Evolutionary conservation across 768 basidiomycete genomes (phyloP).

Genomic region (Agrocybe praecox): DNA sequence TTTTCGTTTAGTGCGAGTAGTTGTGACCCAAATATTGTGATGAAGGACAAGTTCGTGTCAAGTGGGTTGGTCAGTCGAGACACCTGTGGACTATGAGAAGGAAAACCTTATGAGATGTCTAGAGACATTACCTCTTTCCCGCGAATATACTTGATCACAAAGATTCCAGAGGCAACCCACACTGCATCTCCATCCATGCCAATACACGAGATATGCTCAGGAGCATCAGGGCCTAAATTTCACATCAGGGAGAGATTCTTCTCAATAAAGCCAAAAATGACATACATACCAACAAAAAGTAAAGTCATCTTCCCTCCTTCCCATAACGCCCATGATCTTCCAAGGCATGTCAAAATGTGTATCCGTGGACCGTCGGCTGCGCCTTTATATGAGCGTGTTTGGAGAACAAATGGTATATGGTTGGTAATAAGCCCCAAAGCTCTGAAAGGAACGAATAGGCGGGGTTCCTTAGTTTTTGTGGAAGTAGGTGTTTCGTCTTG

Average conservation of each 20-base stretch:
- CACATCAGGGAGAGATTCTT: constrained; percentile 1
- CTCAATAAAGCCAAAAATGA: constrained; percentile 1
- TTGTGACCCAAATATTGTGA: constrained; percentile 81
- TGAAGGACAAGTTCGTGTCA: constrained; percentile 56
- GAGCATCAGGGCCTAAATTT: constrained; percentile 78
- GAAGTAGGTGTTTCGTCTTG: constrained; percentile 29
- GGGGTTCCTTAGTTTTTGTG: constrained; percentile 34
- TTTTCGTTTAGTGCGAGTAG: constrained; percentile 80
- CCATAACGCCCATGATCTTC: constrained; percentile 94
- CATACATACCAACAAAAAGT: constrained; percentile 86
- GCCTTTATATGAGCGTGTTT: constrained; percentile 83
- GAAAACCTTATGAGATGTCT: constrained; percentile 5
- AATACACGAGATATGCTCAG: constrained; percentile 72
- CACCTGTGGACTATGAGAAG: constrained; percentile 41
- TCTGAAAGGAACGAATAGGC: constrained; percentile 90
- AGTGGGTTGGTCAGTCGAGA: constrained; percentile 66
- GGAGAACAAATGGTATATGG: constrained; percentile 85
- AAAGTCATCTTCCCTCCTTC: constrained; percentile 92
- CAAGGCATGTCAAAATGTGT: constrained; percentile 85
- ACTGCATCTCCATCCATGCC: constrained; percentile 85
- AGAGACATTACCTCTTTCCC: constrained; percentile 74
- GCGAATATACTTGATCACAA: constrained; percentile 77
- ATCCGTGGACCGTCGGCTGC: constrained; percentile 82
- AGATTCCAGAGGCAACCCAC: constrained; percentile 73
- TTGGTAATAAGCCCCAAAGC: constrained; percentile 95